Percentiles rank a stretch among this genome's conserved stretches.
Conservation (phyloP, 768 basidiomycete species). For the Cubamyces sp. region DNA sequence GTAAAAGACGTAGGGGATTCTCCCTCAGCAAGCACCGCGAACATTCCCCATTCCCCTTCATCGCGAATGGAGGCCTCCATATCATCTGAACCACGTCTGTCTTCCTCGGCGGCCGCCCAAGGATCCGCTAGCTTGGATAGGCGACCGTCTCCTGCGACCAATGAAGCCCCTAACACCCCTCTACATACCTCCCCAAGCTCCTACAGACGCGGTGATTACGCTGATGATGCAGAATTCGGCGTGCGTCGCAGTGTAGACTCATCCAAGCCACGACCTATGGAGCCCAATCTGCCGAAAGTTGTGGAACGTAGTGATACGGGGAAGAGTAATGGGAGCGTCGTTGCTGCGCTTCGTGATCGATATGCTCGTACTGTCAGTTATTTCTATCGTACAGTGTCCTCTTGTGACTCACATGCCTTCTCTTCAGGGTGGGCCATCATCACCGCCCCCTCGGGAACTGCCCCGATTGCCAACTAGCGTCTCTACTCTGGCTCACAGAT, state of each 20-base stretch:
- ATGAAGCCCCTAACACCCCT: not conserved
- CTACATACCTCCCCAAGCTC: not conserved
- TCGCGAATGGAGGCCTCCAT: not conserved
- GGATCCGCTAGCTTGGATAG: not conserved
- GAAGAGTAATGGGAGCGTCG: constrained; percentile 58
- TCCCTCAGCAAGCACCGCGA: not conserved
- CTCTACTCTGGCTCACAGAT: constrained; percentile 63
- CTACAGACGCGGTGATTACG: constrained; percentile 25
- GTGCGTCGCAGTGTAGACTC: constrained; percentile 27
- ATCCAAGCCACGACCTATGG: constrained; percentile 30
- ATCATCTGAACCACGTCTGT: not conserved
- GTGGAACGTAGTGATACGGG: constrained; percentile 58
- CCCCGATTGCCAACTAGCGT: constrained; percentile 69
- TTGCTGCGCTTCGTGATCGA: constrained; percentile 69
- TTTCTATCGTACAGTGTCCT: not conserved
- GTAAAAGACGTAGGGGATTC: not conserved
- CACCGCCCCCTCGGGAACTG: constrained; percentile 62
- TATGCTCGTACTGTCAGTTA: constrained; percentile 59
- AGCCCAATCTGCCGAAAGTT: constrained; percentile 16
- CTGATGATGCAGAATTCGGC: constrained; percentile 35
- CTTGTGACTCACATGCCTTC: not conserved
- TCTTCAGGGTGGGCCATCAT: constrained; percentile 52
- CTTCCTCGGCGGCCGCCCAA: not conserved
- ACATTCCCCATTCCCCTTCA: not conserved
- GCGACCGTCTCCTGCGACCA: not conserved